phyloP scores from a whole-genome alignment of 352 stramenopile genomes.

The Globisporangium spinosum region DNA sequence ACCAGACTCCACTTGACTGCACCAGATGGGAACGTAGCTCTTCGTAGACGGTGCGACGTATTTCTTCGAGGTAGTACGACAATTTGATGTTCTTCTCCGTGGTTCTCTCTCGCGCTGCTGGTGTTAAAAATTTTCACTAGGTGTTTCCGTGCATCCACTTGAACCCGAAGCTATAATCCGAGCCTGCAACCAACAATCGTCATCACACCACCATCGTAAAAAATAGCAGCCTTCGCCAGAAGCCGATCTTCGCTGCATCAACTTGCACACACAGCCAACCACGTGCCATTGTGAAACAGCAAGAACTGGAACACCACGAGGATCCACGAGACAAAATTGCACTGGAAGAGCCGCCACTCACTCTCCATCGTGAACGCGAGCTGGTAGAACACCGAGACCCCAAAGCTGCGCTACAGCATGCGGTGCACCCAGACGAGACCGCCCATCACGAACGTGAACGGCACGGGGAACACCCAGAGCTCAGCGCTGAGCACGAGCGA shows the following conservation, averaged over 20 bases:
- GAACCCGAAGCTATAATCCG: too few species aligned
- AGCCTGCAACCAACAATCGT: too few species aligned
- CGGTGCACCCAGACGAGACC: conserved; percentile 14
- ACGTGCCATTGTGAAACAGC: not conserved
- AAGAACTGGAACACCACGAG: not conserved
- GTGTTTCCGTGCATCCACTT: too few species aligned
- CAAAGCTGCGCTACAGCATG: conserved; percentile 13
- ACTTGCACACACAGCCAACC: too few species aligned
- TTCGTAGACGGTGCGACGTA: conserved; percentile 18
- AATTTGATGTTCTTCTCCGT: too few species aligned
- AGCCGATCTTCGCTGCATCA: too few species aligned
- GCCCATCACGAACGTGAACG: not conserved
- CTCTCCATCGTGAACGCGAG: conserved; percentile 17
- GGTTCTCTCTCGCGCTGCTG: too few species aligned
- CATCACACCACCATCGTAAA: too few species aligned
- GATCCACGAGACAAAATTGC: not conserved
- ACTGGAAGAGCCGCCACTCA: not conserved
- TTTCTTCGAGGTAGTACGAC: not conserved
- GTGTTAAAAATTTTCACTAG: too few species aligned
- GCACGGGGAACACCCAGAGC: not conserved
- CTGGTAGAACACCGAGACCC: conserved; percentile 24
- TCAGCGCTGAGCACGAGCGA: not conserved
- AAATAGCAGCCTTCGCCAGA: too few species aligned
- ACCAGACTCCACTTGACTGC: conserved; percentile 46
- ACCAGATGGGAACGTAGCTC: conserved; percentile 26